Evolutionary conservation across 2,329 filamentous ascomycete species (phyloP).

Genomic region (Chaetomiaceae sp.): DNA sequence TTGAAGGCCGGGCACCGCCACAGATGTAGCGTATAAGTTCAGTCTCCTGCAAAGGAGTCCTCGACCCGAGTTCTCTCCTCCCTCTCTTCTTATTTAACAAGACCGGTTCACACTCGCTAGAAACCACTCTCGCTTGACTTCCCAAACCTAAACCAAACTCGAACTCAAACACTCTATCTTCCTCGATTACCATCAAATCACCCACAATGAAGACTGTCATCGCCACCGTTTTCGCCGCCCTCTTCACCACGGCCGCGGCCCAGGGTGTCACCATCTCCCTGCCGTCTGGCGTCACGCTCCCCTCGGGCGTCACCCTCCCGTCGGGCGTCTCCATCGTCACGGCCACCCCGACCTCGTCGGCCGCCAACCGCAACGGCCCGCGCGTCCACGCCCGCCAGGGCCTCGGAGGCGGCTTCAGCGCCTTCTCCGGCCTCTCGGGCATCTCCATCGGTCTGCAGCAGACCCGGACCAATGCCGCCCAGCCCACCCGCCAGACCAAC

Average conservation of each 20-base stretch:
- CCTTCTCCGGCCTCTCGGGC: not conserved
- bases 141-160: not conserved
- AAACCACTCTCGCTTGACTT: not conserved
- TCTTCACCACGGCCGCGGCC: conserved; percentile 14
- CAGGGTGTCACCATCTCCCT: conserved; percentile 24
- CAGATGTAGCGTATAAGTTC: not conserved
- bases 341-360: conserved; percentile 13
- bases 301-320: conserved; percentile 22
- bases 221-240: conserved; percentile 14
- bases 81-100: too few relatives aligned
- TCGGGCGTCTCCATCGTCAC: conserved; percentile 25
- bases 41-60: too few relatives aligned
- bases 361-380: conserved; percentile 10
- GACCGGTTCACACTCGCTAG: conserved; percentile 1
- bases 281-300: conserved; percentile 24
- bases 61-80: not conserved
- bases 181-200: not conserved
- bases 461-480: not conserved
- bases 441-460: not conserved
- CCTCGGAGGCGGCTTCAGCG: conserved; percentile 3
- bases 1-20: too few relatives aligned
- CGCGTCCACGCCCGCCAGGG: conserved; percentile 7
- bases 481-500: not conserved
- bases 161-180: not conserved
- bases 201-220: conserved; percentile 20